phyloP scores from a whole-genome alignment of 2,329 filamentous ascomycete species.

The Xylaria multiplex region DNA sequence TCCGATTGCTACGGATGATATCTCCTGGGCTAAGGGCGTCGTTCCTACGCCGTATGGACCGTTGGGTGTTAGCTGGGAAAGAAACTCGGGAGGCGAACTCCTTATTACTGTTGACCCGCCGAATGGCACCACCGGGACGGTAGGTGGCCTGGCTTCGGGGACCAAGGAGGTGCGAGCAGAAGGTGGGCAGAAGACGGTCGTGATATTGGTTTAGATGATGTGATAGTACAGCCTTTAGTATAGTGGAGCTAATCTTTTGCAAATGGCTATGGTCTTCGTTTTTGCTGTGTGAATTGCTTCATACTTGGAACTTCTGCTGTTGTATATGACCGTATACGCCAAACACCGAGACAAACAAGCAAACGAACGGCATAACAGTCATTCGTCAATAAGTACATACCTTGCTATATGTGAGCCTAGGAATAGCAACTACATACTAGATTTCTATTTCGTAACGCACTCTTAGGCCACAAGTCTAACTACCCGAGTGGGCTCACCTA shows the following conservation, averaged over 20 bases:
- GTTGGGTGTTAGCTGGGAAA: slow-evolving; percentile 54
- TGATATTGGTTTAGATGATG: slow-evolving; percentile 7
- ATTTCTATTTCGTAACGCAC: too few relatives aligned
- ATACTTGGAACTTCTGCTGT: neutral
- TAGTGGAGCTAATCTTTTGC: neutral
- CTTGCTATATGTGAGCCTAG: too few relatives aligned
- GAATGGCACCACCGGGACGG: slow-evolving; percentile 44
- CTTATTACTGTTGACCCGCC: slow-evolving; percentile 49
- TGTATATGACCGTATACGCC: neutral
- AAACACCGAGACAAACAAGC: too few relatives aligned
- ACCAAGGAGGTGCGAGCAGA: slow-evolving; percentile 21
- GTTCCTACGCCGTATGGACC: slow-evolving; percentile 56
- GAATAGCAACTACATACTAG: too few relatives aligned
- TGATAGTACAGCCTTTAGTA: neutral
- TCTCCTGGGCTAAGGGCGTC: slow-evolving; percentile 44
- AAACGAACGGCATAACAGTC: too few relatives aligned
- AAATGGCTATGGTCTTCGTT: neutral
- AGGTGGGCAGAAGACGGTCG: slow-evolving; percentile 29
- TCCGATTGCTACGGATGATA: slow-evolving; percentile 48
- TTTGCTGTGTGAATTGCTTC: neutral
- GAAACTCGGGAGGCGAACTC: slow-evolving; percentile 37
- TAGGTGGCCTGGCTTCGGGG: slow-evolving; percentile 40
- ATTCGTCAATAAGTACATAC: too few relatives aligned
- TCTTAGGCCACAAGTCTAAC: too few relatives aligned
- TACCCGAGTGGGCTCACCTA: too few relatives aligned